These are phyloP conservation scores for Creolimax fragrantissima DNA, from an alignment of 78 protist species.

Conservation along the genomic window DNA sequence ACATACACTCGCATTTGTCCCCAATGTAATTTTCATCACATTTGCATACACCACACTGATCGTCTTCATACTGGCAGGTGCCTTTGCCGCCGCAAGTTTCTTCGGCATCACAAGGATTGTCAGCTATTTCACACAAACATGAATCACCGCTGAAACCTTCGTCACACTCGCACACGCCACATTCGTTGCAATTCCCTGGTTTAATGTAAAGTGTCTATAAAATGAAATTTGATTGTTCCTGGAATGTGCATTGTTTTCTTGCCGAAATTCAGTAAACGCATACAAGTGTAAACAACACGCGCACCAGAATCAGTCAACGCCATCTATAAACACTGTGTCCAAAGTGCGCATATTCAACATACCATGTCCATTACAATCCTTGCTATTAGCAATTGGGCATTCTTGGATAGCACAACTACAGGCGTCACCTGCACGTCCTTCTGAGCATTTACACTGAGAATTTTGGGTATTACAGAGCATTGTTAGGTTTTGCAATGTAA, in stretches of 20 bases:
- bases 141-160: not conserved
- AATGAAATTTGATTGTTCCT: too few relatives aligned
- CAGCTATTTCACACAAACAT: not conserved
- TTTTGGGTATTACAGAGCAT: not conserved
- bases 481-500: not conserved
- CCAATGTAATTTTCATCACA: not conserved
- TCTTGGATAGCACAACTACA: not conserved
- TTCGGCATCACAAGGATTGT: not conserved
- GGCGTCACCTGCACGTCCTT: not conserved
- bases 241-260: too few relatives aligned
- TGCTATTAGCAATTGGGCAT: not conserved
- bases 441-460: not conserved
- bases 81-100: not conserved
- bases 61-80: not conserved
- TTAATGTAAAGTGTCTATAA: too few relatives aligned
- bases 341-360: too few relatives aligned
- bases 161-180: constrained; percentile 1
- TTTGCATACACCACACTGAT: not conserved
- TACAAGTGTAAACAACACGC: too few relatives aligned
- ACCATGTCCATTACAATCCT: not conserved
- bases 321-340: too few relatives aligned
- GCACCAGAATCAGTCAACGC: too few relatives aligned
- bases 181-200: not conserved
- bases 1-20: not conserved
- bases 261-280: too few relatives aligned